Evolutionary conservation across 768 basidiomycete genomes (phyloP).

Genomic region (Serpula lacrymans): DNA sequence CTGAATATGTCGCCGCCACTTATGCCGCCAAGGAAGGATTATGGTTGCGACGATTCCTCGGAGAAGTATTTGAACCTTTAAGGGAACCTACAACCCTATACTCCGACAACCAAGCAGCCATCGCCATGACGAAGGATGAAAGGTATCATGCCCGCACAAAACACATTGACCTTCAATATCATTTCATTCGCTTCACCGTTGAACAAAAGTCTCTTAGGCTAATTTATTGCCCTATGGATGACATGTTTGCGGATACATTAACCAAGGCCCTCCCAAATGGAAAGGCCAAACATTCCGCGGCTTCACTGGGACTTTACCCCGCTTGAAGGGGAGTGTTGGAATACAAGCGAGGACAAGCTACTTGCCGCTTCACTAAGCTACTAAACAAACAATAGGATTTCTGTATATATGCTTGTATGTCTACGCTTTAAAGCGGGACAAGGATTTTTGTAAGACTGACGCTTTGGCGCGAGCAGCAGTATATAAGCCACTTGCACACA

Average conservation of each 20-base stretch:
- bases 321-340: too few relatives aligned
- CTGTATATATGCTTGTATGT: too few relatives aligned
- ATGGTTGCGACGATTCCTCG: slow-evolving; percentile 11
- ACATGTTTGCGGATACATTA: slow-evolving; percentile 22
- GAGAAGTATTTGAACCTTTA: slow-evolving; percentile 6
- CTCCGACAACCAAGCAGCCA: slow-evolving; percentile 18
- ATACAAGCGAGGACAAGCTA: too few relatives aligned
- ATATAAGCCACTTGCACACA: too few relatives aligned
- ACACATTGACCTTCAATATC: slow-evolving; percentile 27
- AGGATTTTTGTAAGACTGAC: too few relatives aligned
- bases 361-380: too few relatives aligned
- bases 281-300: too few relatives aligned
- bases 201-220: slow-evolving; percentile 10
- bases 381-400: too few relatives aligned
- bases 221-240: slow-evolving; percentile 17
- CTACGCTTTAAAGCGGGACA: too few relatives aligned
- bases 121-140: slow-evolving; percentile 4
- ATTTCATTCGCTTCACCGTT: slow-evolving; percentile 5
- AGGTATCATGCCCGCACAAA: slow-evolving; percentile 19
- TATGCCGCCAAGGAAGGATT: too few relatives aligned
- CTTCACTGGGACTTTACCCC: too few relatives aligned
- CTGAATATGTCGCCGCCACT: slow-evolving; percentile 39
- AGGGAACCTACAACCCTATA: slow-evolving; percentile 5
- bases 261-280: slow-evolving; percentile 9
- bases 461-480: too few relatives aligned